Evolutionary conservation across 768 basidiomycete species (phyloP), one percentile per base, ranked within the genome.

Genomic region (Cubamyces lactineus): DNA sequence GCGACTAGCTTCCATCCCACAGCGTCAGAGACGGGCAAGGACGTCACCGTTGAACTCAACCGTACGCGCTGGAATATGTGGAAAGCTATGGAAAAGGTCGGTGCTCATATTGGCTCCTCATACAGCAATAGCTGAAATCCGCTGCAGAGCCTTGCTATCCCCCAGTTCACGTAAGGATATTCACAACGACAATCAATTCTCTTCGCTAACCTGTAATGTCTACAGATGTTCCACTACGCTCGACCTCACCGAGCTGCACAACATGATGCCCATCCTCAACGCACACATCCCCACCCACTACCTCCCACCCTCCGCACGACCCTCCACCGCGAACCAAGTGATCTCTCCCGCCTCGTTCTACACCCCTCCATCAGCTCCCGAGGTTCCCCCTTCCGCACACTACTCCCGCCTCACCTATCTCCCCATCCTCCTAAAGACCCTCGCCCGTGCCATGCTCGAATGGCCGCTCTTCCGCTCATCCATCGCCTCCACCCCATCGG

Each of bases 391-490:
- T 11, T 74, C 79, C 2, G 82, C 78, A 21, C 83, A 84, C 42
- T 92, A 84, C 74, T 76, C 82, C 28, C 84, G 83, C 39, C 74
- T 96, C 30, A 94, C 92, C 0, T 91, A 89, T 73, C 86, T 96
- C 34, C 94, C 93, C 11, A 78, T 94, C 69, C 82, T 96, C 8
- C 77, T 94, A 67, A 96, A 96, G 72, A 87, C 88, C 0, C 87
- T 96, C 53, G 84, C 89, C 0, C 84, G 80, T 67, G 82, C 91
- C 3, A 91, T 95, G 90, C 75, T 81, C 62, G 86, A 91, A 70
- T 92, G 93, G 91, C 92, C 94, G 0, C 76, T 95, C 50, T 85
- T 96, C 79, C 83, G 90, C 16, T 82, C 89, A 19, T 88, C 89
- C 34, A 86, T 94, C 68, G 85, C 87, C 0, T 81, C 81, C 0